Evolutionary conservation across 2,329 filamentous ascomycete genomes (phyloP).

Genomic region (Pezicula radicicola): DNA sequence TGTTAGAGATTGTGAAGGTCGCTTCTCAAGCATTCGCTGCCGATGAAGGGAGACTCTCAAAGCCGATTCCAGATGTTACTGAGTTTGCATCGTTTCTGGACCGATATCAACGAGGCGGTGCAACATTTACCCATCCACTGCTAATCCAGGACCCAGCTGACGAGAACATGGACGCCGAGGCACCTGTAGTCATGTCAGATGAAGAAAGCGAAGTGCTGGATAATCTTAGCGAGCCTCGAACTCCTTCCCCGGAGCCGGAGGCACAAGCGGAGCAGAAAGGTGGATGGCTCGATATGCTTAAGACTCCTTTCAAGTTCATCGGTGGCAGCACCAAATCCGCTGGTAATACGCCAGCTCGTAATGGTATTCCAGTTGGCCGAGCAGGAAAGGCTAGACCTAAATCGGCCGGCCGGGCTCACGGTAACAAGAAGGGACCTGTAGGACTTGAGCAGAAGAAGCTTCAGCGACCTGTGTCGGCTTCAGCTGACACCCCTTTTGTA

Average conservation of each 20-base stretch:
- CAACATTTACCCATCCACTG: not conserved
- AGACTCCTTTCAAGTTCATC: not conserved
- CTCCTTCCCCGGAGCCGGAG: not conserved
- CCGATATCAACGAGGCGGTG: not conserved
- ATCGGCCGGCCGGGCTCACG: not conserved
- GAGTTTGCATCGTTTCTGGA: not conserved
- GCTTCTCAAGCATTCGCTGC: not conserved
- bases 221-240: not conserved
- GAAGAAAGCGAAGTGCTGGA: not conserved
- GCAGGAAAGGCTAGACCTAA: not conserved
- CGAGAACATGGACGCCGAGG: not conserved
- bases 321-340: too few relatives aligned
- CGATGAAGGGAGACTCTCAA: not conserved
- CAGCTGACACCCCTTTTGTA: too few relatives aligned
- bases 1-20: not conserved
- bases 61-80: not conserved
- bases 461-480: too few relatives aligned
- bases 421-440: too few relatives aligned
- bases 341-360: not conserved
- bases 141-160: not conserved
- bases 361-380: not conserved
- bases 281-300: not conserved
- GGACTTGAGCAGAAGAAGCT: too few relatives aligned
- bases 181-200: too few relatives aligned
- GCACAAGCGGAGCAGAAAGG: not conserved